A percentile compares a stretch with the other conserved stretches of the same genome.
These are phyloP conservation scores for Elaeis guineensis DNA, from an alignment of 176 grass and related monocot genomes.

Conservation along the genomic window DNA sequence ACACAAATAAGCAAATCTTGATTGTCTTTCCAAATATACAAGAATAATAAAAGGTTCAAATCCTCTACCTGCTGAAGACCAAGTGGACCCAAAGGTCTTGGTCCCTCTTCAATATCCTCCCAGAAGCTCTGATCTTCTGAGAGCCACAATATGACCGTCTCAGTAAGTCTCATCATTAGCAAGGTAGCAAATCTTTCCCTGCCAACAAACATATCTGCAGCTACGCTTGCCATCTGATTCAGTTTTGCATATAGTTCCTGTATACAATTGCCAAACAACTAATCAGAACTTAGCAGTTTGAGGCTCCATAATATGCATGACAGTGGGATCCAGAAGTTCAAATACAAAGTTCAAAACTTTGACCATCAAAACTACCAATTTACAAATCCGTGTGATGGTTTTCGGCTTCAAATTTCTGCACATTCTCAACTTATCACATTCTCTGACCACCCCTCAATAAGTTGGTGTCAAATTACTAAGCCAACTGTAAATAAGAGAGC, in stretches of 20 bases:
- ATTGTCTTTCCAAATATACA: constrained; percentile 1
- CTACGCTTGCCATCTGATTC: constrained; percentile 62
- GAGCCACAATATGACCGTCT: constrained; percentile 80
- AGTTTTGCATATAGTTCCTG: constrained; percentile 89
- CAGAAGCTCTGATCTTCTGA: constrained; percentile 83
- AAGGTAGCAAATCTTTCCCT: constrained; percentile 86
- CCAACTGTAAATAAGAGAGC: no score
- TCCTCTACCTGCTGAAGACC: constrained; percentile 65
- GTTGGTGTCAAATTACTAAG: no score
- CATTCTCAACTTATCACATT: no score
- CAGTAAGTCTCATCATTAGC: constrained; percentile 92
- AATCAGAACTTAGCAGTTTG: no score
- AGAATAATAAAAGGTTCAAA: constrained; percentile 1
- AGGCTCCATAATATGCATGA: no score
- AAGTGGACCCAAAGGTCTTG: constrained; percentile 49
- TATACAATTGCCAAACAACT: no score
- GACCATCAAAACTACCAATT: no score
- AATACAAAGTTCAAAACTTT: no score
- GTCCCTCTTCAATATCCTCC: constrained; percentile 88
- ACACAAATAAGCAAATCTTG: constrained; percentile 8
- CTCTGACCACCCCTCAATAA: no score
- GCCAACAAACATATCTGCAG: constrained; percentile 83
- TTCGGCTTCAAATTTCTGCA: no score
- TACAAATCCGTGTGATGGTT: no score
- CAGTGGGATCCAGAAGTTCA: no score